Conservation (phyloP, 2,329 filamentous ascomycete species). For the Helotiales sp. region DNA sequence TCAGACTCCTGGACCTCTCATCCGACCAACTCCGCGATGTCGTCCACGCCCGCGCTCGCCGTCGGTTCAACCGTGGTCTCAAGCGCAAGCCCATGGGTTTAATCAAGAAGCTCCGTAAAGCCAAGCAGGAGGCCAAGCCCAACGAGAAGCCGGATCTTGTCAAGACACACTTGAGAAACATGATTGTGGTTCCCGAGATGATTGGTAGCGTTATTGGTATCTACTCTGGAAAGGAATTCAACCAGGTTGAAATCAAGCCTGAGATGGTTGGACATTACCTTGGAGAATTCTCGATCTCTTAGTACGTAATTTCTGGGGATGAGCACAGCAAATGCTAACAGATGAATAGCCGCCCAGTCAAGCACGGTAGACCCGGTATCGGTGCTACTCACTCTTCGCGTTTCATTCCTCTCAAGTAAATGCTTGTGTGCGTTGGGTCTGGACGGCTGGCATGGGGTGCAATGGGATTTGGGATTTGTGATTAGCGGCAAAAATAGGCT, state of each 20-base stretch:
- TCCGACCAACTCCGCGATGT: conserved; percentile 99
- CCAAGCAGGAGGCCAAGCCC: conserved; percentile 65
- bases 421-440: conserved; percentile 26
- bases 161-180: conserved; percentile 99
- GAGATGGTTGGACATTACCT: conserved; percentile 99
- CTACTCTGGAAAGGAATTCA: conserved; percentile 99
- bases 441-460: conserved; percentile 23
- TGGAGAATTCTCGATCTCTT: conserved; percentile 99
- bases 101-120: conserved; percentile 99
- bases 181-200: conserved; percentile 99
- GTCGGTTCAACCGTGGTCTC: conserved; percentile 98
- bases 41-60: conserved; percentile 96
- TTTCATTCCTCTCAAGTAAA: conserved; percentile 99
- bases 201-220: conserved; percentile 98
- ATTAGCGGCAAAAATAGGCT: conserved; percentile 20
- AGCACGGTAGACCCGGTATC: conserved; percentile 99
- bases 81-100: conserved; percentile 99
- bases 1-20: conserved; percentile 94
- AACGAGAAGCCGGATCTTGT: conserved; percentile 55
- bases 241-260: conserved; percentile 99
- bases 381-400: conserved; percentile 99
- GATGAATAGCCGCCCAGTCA: conserved; percentile 86
- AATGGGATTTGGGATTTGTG: conserved; percentile 25
- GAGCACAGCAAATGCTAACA: conserved; percentile 47
- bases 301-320: conserved; percentile 62